Base-by-base conservation (phyloP, 805 yeast genomes). In the Candida hungchunana region DNA sequence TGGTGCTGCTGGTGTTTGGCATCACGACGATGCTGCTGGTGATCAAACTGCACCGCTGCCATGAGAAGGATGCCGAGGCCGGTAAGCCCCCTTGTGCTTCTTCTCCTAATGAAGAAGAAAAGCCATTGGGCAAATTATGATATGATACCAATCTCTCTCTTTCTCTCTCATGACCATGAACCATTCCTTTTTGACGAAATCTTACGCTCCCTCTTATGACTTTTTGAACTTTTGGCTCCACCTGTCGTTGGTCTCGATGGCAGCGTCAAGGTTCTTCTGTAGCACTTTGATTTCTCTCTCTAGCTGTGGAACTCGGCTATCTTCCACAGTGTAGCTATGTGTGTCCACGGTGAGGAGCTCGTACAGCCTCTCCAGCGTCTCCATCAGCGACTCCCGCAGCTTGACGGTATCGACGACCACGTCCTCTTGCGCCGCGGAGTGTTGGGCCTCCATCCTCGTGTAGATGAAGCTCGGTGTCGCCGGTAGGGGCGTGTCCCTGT, bases 171-270 rank as follows among this genome's bases (percentile, higher is more conserved):
- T n/a, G n/a, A n/a, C n/a, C n/a, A n/a, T n/a, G n/a, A n/a, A n/a
- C n/a, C n/a, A n/a, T n/a, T n/a, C n/a, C n/a, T n/a, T n/a, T n/a
- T n/a, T n/a, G n/a, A n/a, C n/a, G n/a, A n/a, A n/a, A n/a, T n/a
- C n/a, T n/a, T n/a, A n/a, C n/a, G n/a, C n/a, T n/a, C n/a, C n/a
- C n/a, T n/a, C 14, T 21, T 11, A 28, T 23, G 23, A 13, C 22
- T 39, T 18, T 11, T 35, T 28, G 19, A 43, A 53, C 26, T 37
- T 46, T 15, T 34, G 34, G 12, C 44, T 50, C 60, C 58, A 55
- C 31, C 50, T 51, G 21, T 54, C 57, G 32, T 50, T 53, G 6
- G 47, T 46, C 22, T 50, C 58, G 32, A 50, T 37, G 13, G 55
- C 53, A 6, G 32, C 31, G 1, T 38, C 39, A 20, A 55, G 34